Conservation (phyloP, 148 eudicot genomes). For the Rhododendron molle region DNA sequence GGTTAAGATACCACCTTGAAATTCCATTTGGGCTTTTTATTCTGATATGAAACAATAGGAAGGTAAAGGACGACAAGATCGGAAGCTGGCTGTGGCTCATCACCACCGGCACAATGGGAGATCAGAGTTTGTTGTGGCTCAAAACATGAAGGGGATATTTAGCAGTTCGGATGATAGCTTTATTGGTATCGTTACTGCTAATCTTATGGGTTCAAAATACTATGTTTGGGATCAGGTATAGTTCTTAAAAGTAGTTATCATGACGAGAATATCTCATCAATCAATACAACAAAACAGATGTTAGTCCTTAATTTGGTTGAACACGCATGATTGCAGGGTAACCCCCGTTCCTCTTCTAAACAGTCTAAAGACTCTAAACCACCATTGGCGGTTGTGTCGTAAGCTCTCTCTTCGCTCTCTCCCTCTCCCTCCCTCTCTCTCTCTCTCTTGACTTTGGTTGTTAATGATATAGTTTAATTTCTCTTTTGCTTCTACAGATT, state of each 20-base stretch:
- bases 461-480: background rate
- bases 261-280: background rate
- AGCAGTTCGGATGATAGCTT: conserved; percentile 58
- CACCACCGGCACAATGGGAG: conserved; percentile 69
- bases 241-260: background rate
- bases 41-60: conserved; percentile 39
- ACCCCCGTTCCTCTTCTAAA: conserved; percentile 28
- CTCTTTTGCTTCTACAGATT: conserved; percentile 36
- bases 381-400: conserved; percentile 68
- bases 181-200: conserved; percentile 63
- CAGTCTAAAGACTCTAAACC: conserved; percentile 45
- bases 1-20: background rate
- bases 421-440: background rate
- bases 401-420: conserved; percentile 23
- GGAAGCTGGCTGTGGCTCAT: conserved; percentile 87
- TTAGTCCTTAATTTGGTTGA: conserved; percentile 4
- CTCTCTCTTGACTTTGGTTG: background rate
- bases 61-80: conserved; percentile 82
- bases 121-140: conserved; percentile 65
- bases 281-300: background rate
- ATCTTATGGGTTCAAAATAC: conserved; percentile 81
- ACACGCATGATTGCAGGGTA: conserved; percentile 40
- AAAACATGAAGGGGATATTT: conserved; percentile 50
- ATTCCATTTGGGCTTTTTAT: background rate
- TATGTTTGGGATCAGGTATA: conserved; percentile 74